Evolutionary conservation across 75 land plant species (phyloP).

Genomic region (Gnetum montanum): DNA sequence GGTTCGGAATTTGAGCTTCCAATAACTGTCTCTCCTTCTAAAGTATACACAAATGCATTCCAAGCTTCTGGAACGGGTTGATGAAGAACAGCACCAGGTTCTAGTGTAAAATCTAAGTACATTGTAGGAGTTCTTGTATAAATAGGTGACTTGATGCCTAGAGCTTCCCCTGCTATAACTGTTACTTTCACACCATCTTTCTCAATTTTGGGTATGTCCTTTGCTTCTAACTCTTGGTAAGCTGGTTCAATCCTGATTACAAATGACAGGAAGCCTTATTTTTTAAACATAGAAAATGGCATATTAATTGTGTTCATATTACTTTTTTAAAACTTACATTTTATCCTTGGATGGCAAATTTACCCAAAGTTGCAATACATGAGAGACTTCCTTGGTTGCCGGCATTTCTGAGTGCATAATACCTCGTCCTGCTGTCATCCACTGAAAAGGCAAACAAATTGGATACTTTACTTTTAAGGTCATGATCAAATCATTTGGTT

Average conservation of each 20-base stretch:
- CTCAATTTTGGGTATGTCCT: constrained; percentile 41
- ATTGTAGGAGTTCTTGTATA: constrained; percentile 89
- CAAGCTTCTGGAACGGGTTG: constrained; percentile 63
- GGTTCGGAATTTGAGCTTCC: constrained; percentile 21
- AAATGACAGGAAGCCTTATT: too few relatives aligned
- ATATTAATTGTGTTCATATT: too few relatives aligned
- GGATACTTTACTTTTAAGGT: not conserved
- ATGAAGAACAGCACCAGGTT: constrained; percentile 54
- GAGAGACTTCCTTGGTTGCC: constrained; percentile 19
- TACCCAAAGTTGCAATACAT: constrained; percentile 41
- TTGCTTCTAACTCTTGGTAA: constrained; percentile 61
- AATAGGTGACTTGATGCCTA: constrained; percentile 68
- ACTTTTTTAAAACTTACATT: too few relatives aligned
- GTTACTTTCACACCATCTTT: constrained; percentile 66
- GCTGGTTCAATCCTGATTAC: constrained; percentile 70
- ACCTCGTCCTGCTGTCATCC: constrained; percentile 53
- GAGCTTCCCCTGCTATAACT: constrained; percentile 79
- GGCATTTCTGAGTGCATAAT: constrained; percentile 52
- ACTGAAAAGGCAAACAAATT: constrained; percentile 10
- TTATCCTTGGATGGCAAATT: constrained; percentile 36
- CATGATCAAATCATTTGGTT: not conserved
- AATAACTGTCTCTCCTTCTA: constrained; percentile 66
- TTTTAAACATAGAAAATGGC: too few relatives aligned
- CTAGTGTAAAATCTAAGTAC: constrained; percentile 77
- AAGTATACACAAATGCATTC: constrained; percentile 72